Conservation (phyloP, 352 stramenopile genomes). For the Globisporangium middletonii region DNA sequence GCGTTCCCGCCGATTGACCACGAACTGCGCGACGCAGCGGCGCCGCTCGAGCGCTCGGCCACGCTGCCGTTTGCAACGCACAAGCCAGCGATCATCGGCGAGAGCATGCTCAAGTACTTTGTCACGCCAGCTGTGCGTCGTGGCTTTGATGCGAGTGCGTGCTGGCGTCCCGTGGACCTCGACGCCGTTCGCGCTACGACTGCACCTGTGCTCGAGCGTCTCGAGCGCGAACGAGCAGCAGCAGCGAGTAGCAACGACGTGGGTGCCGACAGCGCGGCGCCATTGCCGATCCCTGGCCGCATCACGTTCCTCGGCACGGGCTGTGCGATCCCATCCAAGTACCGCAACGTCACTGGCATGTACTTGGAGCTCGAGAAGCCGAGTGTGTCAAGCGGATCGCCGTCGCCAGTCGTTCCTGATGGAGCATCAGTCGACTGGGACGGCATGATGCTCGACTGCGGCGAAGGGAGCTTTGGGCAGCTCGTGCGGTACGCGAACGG, state of each 20-base stretch:
- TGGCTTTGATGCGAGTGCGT: slow-evolving; percentile 51
- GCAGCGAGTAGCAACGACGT: background rate
- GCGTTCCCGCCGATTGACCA: slow-evolving; percentile 48
- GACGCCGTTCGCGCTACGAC: slow-evolving; percentile 37
- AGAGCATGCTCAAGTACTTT: slow-evolving; percentile 74
- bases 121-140: slow-evolving; percentile 48
- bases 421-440: slow-evolving; percentile 13
- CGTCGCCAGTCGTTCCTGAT: no score
- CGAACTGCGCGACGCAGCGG: slow-evolving; percentile 32
- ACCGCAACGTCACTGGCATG: slow-evolving; percentile 97
- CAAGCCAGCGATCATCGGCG: slow-evolving; percentile 33
- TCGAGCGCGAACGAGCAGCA: background rate
- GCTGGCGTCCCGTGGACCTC: slow-evolving; percentile 45
- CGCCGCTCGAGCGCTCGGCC: slow-evolving; percentile 27
- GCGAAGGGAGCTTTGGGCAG: slow-evolving; percentile 95
- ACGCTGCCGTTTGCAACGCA: slow-evolving; percentile 17
- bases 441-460: slow-evolving; percentile 92
- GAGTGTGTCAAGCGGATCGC: background rate
- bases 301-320: slow-evolving; percentile 96
- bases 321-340: slow-evolving; percentile 96
- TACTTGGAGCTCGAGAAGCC: slow-evolving; percentile 66
- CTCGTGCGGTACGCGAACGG: slow-evolving; percentile 64
- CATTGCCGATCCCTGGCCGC: slow-evolving; percentile 14
- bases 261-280: background rate
- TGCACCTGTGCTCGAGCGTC: slow-evolving; percentile 9